These are phyloP conservation scores for Colletotrichum sp. DNA, from an alignment of 2,329 filamentous ascomycete genomes.

Conservation along the genomic window DNA sequence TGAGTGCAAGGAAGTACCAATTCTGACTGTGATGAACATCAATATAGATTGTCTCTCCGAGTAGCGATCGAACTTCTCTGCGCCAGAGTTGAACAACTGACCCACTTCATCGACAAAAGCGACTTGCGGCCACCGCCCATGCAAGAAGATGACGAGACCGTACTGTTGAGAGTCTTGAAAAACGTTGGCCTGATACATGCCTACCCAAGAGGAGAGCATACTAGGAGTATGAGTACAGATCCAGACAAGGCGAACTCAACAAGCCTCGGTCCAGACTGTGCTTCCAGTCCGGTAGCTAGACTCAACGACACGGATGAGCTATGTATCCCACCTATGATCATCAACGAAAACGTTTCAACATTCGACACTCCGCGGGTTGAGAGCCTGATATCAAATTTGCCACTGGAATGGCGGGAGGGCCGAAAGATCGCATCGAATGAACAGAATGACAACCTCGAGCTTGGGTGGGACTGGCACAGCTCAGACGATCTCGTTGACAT, in stretches of 20 bases:
- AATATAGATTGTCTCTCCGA: neutral
- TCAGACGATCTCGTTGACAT: neutral
- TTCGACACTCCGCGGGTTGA: neutral
- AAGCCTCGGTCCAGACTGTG: neutral
- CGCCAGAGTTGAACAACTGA: conserved; percentile 20
- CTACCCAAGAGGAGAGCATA: neutral
- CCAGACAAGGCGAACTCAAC: neutral
- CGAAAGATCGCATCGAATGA: neutral
- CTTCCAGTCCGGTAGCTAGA: neutral
- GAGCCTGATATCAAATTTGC: neutral
- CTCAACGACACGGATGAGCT: neutral
- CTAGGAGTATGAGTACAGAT: neutral
- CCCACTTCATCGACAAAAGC: conserved; percentile 41
- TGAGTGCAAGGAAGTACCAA: neutral
- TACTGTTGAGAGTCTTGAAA: neutral
- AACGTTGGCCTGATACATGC: neutral
- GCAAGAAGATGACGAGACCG: conserved; percentile 22
- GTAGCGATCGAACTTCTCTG: neutral
- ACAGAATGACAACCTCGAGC: neutral
- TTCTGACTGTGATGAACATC: neutral
- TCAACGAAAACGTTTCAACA: neutral
- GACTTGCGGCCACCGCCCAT: conserved; percentile 40
- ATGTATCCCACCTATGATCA: neutral
- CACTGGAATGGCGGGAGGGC: neutral
- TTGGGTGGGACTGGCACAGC: neutral